Conservation (phyloP, 495 filamentous ascomycete genomes). For the Extremus antarcticus region DNA sequence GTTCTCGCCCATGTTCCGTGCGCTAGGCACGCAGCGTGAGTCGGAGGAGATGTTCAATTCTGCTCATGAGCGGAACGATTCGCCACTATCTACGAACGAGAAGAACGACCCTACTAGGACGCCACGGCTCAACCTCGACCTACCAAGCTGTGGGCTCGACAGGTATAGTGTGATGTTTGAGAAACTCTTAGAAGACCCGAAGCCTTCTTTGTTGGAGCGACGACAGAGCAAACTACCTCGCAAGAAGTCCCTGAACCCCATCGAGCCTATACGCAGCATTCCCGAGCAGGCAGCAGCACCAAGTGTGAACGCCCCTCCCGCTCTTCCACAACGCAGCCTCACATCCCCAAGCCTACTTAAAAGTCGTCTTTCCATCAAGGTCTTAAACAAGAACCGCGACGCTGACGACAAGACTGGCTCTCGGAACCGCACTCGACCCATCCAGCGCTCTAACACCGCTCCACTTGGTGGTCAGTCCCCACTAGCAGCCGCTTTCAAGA, state of each 20-base stretch:
- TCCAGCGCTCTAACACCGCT: slow-evolving; percentile 14
- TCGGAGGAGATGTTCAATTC: background rate
- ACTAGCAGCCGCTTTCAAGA: slow-evolving; percentile 2
- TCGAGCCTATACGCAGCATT: background rate
- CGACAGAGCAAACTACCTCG: slow-evolving; percentile 59
- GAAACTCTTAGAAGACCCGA: slow-evolving; percentile 47
- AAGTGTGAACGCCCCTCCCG: background rate
- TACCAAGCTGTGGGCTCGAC: slow-evolving; percentile 71
- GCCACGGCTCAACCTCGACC: slow-evolving; percentile 56
- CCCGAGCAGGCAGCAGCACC: background rate
- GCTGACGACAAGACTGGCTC: background rate
- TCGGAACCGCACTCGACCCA: slow-evolving; percentile 8
- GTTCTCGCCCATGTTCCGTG: background rate
- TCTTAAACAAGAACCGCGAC: background rate
- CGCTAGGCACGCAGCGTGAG: background rate
- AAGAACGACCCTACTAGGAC: background rate
- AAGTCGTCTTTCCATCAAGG: background rate
- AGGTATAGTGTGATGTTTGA: slow-evolving; percentile 94
- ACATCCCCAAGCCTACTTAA: slow-evolving; percentile 7
- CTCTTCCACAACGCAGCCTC: background rate
- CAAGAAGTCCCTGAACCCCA: slow-evolving; percentile 40
- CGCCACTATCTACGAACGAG: background rate
- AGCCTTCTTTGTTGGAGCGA: slow-evolving; percentile 47
- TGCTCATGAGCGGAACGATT: background rate
- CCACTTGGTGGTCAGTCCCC: slow-evolving; percentile 4